These are phyloP conservation scores for Lachancea thermotolerans DNA, from an alignment of 805 yeast species.

Conservation along the genomic window DNA sequence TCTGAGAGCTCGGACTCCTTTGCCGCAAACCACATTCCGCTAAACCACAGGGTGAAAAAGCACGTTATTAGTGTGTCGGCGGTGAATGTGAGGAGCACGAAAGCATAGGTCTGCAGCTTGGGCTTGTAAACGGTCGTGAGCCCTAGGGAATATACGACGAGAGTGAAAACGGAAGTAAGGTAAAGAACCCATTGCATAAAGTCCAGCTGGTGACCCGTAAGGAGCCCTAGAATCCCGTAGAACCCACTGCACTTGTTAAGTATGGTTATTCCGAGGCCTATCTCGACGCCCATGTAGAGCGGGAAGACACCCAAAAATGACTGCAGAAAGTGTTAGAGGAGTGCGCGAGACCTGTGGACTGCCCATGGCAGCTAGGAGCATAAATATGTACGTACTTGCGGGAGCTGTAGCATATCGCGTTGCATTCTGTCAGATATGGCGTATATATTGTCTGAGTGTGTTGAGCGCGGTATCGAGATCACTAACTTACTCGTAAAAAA, in stretches of 20 bases:
- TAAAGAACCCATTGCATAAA: slow-evolving; percentile 80
- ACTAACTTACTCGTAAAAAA: not conserved
- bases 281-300: slow-evolving; percentile 80
- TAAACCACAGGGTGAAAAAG: slow-evolving; percentile 67
- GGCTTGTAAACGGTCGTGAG: slow-evolving; percentile 45
- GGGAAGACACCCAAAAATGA: slow-evolving; percentile 69
- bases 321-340: slow-evolving; percentile 26
- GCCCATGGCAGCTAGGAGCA: not conserved
- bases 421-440: not conserved
- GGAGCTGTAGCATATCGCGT: slow-evolving; percentile 9
- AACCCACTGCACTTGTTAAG: slow-evolving; percentile 85
- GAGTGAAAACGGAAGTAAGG: slow-evolving; percentile 50
- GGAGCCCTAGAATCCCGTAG: slow-evolving; percentile 76
- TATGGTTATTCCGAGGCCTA: slow-evolving; percentile 65
- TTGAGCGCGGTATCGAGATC: no score
- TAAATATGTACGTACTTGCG: slow-evolving; percentile 16
- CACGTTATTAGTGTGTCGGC: slow-evolving; percentile 62
- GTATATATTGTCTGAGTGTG: not conserved
- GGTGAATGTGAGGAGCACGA: slow-evolving; percentile 55
- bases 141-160: slow-evolving; percentile 63
- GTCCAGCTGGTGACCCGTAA: slow-evolving; percentile 84
- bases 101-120: slow-evolving; percentile 52
- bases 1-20: slow-evolving; percentile 34
- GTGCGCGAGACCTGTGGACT: not conserved
- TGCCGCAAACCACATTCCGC: slow-evolving; percentile 62